A percentile compares a stretch with the other conserved stretches of the same genome.
These are phyloP conservation scores for Grosmannia clavigera DNA, from an alignment of 2,329 filamentous ascomycete species.

Conservation along the genomic window DNA sequence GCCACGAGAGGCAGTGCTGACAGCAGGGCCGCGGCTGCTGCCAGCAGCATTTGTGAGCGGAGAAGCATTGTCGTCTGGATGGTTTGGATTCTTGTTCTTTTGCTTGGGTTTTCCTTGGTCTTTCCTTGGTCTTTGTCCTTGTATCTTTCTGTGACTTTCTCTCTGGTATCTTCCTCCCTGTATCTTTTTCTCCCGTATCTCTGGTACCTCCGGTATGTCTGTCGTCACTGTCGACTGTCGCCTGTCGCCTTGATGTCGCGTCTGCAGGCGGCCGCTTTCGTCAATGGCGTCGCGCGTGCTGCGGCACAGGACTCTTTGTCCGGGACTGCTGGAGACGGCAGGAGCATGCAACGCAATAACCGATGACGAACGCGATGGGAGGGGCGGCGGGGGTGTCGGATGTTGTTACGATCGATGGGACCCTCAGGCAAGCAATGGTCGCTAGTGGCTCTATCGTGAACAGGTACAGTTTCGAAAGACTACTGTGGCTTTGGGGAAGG, in stretches of 20 bases:
- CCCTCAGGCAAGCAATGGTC: background rate
- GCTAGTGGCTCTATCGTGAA: background rate
- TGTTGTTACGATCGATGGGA: background rate
- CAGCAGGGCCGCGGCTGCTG: slow-evolving; percentile 2
- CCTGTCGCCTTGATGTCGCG: background rate
- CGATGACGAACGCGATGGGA: background rate
- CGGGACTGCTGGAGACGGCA: background rate
- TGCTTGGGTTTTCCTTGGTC: too few relatives aligned
- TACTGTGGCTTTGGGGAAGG: background rate
- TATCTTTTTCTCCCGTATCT: too few relatives aligned
- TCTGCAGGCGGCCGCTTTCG: background rate
- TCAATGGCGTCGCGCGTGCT: background rate
- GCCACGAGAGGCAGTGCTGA: background rate
- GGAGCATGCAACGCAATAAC: background rate
- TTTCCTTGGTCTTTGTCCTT: too few relatives aligned
- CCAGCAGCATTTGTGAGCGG: slow-evolving; percentile 1
- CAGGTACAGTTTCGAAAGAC: background rate
- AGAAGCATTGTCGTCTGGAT: background rate
- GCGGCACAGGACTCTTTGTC: background rate
- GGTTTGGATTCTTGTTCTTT: too few relatives aligned
- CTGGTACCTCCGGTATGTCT: too few relatives aligned
- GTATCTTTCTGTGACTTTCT: background rate
- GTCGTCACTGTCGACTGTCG: too few relatives aligned
- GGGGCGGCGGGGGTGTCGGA: background rate
- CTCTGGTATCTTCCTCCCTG: background rate